phyloP scores from a whole-genome alignment of 73 alveolate species.

The Halteria grandinella region DNA sequence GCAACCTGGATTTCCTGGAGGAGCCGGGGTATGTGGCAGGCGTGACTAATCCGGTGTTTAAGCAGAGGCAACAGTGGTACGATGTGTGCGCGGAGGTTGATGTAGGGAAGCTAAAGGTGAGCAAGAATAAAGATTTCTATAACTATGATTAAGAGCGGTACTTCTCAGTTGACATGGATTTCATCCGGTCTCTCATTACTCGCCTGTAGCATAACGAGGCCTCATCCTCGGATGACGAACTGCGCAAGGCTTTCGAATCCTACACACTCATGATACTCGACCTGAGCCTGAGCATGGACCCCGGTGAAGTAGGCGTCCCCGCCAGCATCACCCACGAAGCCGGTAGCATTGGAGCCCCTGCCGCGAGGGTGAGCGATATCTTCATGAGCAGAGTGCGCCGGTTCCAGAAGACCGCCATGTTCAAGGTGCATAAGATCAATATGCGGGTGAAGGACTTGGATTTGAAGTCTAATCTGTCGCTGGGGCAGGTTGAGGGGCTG shows the following conservation, averaged over 20 bases:
- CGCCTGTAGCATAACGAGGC: constrained; percentile 32
- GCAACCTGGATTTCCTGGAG: constrained; percentile 78
- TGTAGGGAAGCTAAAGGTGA: constrained; percentile 73
- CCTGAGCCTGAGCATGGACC: constrained; percentile 42
- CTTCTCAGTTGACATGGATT: constrained; percentile 64
- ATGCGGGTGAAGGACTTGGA: constrained; percentile 35
- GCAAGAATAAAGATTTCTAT: constrained; percentile 62
- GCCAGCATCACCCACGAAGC: no score
- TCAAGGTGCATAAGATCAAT: constrained; percentile 9
- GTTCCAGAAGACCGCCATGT: constrained; percentile 49
- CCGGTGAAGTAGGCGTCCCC: no score
- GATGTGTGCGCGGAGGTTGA: constrained; percentile 89
- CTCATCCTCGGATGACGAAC: constrained; percentile 47
- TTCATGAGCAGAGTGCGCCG: constrained; percentile 23
- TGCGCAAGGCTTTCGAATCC: constrained; percentile 42
- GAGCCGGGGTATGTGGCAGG: constrained; percentile 83
- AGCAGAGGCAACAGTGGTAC: constrained; percentile 73
- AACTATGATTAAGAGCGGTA: constrained; percentile 77
- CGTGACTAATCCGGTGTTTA: constrained; percentile 83
- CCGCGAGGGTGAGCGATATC: no score
- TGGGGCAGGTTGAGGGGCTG: constrained; percentile 34
- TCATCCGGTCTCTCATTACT: constrained; percentile 39
- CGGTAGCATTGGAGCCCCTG: no score
- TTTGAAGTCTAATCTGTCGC: constrained; percentile 8
- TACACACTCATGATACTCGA: constrained; percentile 57